A percentile compares a stretch with the other conserved stretches of the same genome.
These are phyloP conservation scores for Byssochlamys sp. DNA, from an alignment of 2,329 filamentous ascomycete species.

Conservation along the genomic window DNA sequence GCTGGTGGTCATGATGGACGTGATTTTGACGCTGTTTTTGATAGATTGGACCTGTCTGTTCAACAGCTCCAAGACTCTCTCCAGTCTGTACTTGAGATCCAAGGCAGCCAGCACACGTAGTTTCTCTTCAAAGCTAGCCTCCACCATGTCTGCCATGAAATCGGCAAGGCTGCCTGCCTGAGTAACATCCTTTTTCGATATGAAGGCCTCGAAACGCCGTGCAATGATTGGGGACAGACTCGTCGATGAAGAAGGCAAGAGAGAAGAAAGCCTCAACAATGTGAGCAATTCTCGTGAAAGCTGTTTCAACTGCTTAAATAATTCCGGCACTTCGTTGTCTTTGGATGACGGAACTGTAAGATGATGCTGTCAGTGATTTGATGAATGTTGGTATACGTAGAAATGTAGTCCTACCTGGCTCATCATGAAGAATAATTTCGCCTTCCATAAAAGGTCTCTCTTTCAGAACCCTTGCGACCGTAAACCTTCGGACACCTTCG, in stretches of 20 bases:
- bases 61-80: conserved; percentile 73
- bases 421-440: conserved; percentile 61
- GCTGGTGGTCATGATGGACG: conserved; percentile 60
- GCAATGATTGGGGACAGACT: conserved; percentile 75
- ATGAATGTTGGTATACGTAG: background rate
- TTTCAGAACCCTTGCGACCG: conserved; percentile 62
- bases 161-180: conserved; percentile 83
- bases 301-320: conserved; percentile 73
- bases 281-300: conserved; percentile 78
- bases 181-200: conserved; percentile 66
- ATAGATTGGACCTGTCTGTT: conserved; percentile 72
- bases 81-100: conserved; percentile 66
- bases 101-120: conserved; percentile 74
- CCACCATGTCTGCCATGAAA: conserved; percentile 90
- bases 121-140: conserved; percentile 83
- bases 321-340: conserved; percentile 56
- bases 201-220: conserved; percentile 75
- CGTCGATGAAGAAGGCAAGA: conserved; percentile 63
- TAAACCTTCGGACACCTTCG: conserved; percentile 70
- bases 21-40: conserved; percentile 79
- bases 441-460: conserved; percentile 82
- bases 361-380: conserved; percentile 1
- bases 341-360: conserved; percentile 32
- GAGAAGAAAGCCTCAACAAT: conserved; percentile 70
- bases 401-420: conserved; percentile 47